Conservation (phyloP, 2,329 filamentous ascomycete species). For the Arthroderma sp. region DNA sequence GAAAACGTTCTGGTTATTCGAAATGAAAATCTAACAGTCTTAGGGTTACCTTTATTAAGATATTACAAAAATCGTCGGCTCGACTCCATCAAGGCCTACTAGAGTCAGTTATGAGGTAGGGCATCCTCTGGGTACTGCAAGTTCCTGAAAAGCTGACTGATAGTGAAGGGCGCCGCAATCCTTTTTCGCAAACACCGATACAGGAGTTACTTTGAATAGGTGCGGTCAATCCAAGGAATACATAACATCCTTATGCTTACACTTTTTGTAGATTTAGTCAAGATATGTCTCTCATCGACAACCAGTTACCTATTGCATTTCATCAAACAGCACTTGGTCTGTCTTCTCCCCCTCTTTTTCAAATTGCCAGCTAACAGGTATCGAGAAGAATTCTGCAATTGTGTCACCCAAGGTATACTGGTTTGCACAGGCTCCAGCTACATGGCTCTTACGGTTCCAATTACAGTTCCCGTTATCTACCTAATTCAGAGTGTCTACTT, state of each 20-base stretch:
- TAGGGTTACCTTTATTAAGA: not conserved
- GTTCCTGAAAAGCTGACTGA: not conserved
- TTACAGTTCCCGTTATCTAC: constrained; percentile 19
- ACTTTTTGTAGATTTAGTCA: constrained; percentile 5
- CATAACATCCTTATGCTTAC: not conserved
- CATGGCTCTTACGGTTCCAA: constrained; percentile 20
- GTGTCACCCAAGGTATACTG: constrained; percentile 18
- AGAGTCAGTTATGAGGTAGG: constrained; percentile 3
- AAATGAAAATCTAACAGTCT: not conserved
- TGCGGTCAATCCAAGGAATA: not conserved
- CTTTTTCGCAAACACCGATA: constrained; percentile 4
- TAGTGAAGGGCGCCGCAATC: constrained; percentile 2
- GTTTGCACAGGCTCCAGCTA: constrained; percentile 19
- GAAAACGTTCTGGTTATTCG: not conserved
- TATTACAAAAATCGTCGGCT: constrained; percentile 1
- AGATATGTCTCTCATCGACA: constrained; percentile 5
- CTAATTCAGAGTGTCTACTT: constrained; percentile 31
- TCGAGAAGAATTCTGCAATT: not conserved
- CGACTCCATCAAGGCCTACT: constrained; percentile 1
- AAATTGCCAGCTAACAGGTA: not conserved
- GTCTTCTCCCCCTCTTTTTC: not conserved
- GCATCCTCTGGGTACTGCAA: not conserved
- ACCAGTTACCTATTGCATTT: not conserved
- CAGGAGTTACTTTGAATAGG: constrained; percentile 5
- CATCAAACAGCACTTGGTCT: not conserved